Evolutionary conservation across 2,329 filamentous ascomycete species (phyloP).

Genomic region (Hirsutella rhossiliensis): DNA sequence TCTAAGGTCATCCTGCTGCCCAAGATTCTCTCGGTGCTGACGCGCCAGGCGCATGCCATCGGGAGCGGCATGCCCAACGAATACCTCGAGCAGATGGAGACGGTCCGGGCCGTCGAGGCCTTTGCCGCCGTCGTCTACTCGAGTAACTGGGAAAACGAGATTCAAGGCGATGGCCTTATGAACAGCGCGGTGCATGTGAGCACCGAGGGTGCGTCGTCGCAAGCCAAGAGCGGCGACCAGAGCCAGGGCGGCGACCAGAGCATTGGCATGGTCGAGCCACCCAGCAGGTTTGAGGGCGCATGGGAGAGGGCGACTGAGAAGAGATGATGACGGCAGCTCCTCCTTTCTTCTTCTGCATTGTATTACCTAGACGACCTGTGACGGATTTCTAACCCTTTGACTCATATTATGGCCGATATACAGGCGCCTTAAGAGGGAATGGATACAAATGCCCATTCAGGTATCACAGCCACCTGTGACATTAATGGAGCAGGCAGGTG

Average conservation of each 20-base stretch:
- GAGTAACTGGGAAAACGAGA: constrained; percentile 66
- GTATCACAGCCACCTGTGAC: no score
- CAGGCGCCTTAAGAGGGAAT: no score
- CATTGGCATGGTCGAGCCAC: constrained; percentile 38
- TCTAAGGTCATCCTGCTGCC: constrained; percentile 63
- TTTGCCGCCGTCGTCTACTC: constrained; percentile 83
- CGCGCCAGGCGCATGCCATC: constrained; percentile 80
- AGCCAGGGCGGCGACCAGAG: constrained; percentile 30
- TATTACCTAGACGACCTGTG: no score
- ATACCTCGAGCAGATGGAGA: constrained; percentile 64
- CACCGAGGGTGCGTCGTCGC: constrained; percentile 10
- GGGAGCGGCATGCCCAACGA: constrained; percentile 65
- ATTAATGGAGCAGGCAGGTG: no score
- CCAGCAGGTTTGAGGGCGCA: constrained; percentile 49
- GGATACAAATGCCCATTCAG: no score
- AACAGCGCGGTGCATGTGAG: constrained; percentile 22
- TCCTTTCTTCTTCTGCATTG: not conserved
- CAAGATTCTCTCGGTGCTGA: constrained; percentile 79
- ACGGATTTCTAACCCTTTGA: no score
- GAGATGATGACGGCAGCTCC: constrained; percentile 7
- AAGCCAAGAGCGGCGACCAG: constrained; percentile 7
- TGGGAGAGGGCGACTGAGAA: constrained; percentile 50
- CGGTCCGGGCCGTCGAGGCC: constrained; percentile 63
- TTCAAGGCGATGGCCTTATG: constrained; percentile 34
- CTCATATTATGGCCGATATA: no score